Evolutionary conservation across 768 basidiomycete genomes (phyloP).

Genomic region (Hemileccinum rubropunctum): DNA sequence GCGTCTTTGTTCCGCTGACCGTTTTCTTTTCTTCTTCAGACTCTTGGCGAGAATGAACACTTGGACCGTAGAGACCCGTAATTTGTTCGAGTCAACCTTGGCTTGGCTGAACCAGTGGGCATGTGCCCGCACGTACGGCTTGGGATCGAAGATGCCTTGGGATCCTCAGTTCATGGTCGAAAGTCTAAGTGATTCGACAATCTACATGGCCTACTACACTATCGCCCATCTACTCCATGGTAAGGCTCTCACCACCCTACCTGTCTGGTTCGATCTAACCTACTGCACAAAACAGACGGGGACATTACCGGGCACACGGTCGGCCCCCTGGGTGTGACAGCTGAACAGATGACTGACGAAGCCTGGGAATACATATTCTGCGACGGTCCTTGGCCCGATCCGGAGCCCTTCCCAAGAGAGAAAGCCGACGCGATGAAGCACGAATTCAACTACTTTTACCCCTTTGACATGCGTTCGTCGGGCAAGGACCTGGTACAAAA

Average conservation of each 20-base stretch:
- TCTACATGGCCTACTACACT: constrained; percentile 99
- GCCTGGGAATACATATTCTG: constrained; percentile 95
- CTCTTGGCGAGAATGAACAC: constrained; percentile 84
- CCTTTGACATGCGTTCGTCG: constrained; percentile 96
- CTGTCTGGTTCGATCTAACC: constrained; percentile 9
- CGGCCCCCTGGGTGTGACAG: constrained; percentile 80
- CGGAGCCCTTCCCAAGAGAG: constrained; percentile 64
- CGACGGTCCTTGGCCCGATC: constrained; percentile 69
- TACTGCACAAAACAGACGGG: constrained; percentile 40
- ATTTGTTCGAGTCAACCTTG: constrained; percentile 87
- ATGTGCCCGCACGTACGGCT: constrained; percentile 95
- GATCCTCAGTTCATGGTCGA: constrained; percentile 96
- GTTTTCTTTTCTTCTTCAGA: constrained; percentile 37
- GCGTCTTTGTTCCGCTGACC: constrained; percentile 1
- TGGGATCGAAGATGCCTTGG: constrained; percentile 96
- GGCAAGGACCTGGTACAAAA: constrained; percentile 97
- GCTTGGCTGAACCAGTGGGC: constrained; percentile 99
- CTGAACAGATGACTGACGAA: constrained; percentile 96
- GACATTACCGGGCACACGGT: constrained; percentile 75
- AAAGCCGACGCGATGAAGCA: constrained; percentile 84
- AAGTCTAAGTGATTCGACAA: constrained; percentile 93
- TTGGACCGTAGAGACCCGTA: constrained; percentile 87
- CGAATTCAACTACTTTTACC: constrained; percentile 96
- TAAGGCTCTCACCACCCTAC: constrained; percentile 31
- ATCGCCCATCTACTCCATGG: constrained; percentile 89